Evolutionary conservation across 129 eudicot genomes (phyloP).

Genomic region (Silybum marianum): DNA sequence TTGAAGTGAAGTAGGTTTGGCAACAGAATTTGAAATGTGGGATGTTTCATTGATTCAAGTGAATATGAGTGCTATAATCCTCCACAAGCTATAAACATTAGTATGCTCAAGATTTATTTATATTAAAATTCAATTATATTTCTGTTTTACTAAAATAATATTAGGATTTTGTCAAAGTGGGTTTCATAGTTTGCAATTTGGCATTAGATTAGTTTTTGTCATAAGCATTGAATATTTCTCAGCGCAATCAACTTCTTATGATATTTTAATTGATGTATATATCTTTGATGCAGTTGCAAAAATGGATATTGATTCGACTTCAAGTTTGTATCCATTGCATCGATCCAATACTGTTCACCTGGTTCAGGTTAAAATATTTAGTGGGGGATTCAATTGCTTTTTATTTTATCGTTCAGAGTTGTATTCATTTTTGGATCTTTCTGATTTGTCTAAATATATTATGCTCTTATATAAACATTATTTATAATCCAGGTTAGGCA

Average conservation of each 20-base stretch:
- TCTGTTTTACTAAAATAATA: background rate
- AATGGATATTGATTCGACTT: conserved; percentile 62
- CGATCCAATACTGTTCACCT: conserved; percentile 88
- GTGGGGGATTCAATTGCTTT: background rate
- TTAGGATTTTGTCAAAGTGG: background rate
- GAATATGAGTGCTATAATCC: background rate
- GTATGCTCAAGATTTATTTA: background rate
- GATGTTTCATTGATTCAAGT: background rate
- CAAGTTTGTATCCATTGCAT: conserved; percentile 76
- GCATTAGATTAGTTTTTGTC: no score
- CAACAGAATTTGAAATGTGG: background rate
- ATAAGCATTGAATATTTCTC: no score
- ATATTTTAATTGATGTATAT: background rate
- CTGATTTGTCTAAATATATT: conserved; percentile 17
- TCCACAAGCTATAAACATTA: background rate
- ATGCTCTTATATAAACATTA: conserved; percentile 13
- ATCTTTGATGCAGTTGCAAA: conserved; percentile 39
- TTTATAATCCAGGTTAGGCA: conserved; percentile 85
- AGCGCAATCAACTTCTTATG: background rate
- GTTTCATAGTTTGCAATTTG: no score
- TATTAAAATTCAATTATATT: no score
- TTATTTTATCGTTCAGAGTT: conserved; percentile 16
- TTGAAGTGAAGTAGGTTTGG: background rate
- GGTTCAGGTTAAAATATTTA: conserved; percentile 41
- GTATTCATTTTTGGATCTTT: conserved; percentile 20